These are phyloP conservation scores for Phytopythium sindhum DNA, from an alignment of 352 stramenopile species.

Conservation along the genomic window DNA sequence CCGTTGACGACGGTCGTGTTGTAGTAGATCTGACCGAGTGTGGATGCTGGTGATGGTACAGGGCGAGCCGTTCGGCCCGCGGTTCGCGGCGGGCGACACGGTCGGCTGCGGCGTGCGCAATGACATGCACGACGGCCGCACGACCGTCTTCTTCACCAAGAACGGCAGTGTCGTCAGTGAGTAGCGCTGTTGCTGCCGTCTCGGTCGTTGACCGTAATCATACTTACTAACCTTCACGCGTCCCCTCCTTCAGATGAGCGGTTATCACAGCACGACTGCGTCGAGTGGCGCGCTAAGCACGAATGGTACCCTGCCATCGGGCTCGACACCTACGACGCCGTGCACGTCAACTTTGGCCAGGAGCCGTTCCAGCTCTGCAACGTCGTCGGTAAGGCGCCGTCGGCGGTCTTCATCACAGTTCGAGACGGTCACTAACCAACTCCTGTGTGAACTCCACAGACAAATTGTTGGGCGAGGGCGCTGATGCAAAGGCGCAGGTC, in stretches of 20 bases:
- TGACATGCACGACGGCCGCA: constrained; percentile 28
- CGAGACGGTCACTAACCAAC: neutral
- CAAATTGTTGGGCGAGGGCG: constrained; percentile 24
- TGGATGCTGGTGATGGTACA: constrained; percentile 11
- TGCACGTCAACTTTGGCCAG: constrained; percentile 85
- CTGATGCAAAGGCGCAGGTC: constrained; percentile 13
- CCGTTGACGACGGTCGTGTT: neutral
- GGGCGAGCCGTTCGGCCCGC: constrained; percentile 48
- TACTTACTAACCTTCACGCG: neutral
- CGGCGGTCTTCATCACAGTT: neutral
- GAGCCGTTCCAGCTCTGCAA: constrained; percentile 56
- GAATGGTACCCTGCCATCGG: constrained; percentile 79
- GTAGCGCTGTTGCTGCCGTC: neutral
- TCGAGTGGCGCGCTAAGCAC: constrained; percentile 20
- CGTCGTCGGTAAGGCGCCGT: neutral
- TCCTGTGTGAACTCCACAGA: constrained; percentile 11
- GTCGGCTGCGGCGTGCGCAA: constrained; percentile 65
- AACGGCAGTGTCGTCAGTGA: constrained; percentile 36
- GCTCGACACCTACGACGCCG: constrained; percentile 70
- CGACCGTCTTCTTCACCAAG: constrained; percentile 72
- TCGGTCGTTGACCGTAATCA: neutral
- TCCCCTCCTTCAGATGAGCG: constrained; percentile 1
- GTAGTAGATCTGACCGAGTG: neutral
- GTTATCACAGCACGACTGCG: neutral
- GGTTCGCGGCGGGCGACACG: constrained; percentile 60